Conservation (phyloP, 1,139 yeast species). For the Pichiaceae sp. region DNA sequence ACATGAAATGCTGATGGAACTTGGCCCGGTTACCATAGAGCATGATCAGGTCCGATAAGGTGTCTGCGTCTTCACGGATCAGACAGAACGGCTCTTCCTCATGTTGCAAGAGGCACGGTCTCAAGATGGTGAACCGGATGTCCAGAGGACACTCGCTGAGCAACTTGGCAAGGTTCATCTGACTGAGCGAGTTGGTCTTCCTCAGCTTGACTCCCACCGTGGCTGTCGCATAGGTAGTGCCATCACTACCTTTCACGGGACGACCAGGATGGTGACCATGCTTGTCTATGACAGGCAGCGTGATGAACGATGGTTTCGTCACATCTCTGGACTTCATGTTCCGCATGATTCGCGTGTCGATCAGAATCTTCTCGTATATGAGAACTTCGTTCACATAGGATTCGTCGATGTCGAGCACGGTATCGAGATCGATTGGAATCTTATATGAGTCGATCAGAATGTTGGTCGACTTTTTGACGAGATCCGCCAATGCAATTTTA, state of each 20-base stretch:
- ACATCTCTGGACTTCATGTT: constrained; percentile 11
- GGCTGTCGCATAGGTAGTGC: background rate
- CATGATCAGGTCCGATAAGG: constrained; percentile 36
- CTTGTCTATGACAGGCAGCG: constrained; percentile 18
- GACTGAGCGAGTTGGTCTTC: constrained; percentile 10
- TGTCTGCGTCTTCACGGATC: constrained; percentile 29
- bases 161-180: constrained; percentile 10
- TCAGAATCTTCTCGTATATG: constrained; percentile 22
- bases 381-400: constrained; percentile 35
- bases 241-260: constrained; percentile 1
- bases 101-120: constrained; percentile 14
- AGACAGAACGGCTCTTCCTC: constrained; percentile 24
- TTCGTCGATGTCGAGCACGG: constrained; percentile 31
- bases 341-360: constrained; percentile 17
- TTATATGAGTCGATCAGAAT: constrained; percentile 46
- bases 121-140: constrained; percentile 18
- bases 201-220: background rate
- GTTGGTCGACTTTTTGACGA: constrained; percentile 39
- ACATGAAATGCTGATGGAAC: constrained; percentile 43
- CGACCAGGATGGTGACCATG: background rate
- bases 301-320: constrained; percentile 14
- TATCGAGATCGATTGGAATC: constrained; percentile 34
- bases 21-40: constrained; percentile 43
- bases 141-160: constrained; percentile 20
- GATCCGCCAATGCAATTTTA: constrained; percentile 42